These are phyloP conservation scores for Massariosphaeria phaeospora DNA, from an alignment of 495 filamentous ascomycete species.

Conservation along the genomic window DNA sequence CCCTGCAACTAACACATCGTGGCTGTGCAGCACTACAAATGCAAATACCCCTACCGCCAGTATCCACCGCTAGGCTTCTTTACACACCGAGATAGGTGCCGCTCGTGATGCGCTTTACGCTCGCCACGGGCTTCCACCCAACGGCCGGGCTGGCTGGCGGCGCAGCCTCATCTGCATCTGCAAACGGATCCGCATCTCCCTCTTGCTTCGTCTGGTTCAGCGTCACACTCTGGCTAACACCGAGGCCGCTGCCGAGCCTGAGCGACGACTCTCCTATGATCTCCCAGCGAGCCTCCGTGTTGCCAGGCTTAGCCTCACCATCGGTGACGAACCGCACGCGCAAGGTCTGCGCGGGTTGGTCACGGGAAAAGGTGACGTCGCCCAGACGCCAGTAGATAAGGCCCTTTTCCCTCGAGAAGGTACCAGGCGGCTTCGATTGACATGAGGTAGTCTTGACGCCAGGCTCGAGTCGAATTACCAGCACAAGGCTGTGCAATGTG, in stretches of 20 bases:
- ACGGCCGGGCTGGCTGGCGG: conserved; percentile 40
- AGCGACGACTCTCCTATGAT: conserved; percentile 51
- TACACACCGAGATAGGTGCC: conserved; percentile 44
- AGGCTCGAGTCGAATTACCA: conserved; percentile 70
- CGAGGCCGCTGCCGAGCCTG: conserved; percentile 55
- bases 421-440: conserved; percentile 69
- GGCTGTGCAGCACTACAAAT: too few species aligned
- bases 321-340: conserved; percentile 79
- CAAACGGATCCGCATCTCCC: conserved; percentile 59
- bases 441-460: conserved; percentile 55
- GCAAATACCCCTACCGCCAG: too few species aligned
- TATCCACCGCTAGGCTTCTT: background rate
- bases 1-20: too few species aligned
- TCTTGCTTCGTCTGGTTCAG: conserved; percentile 42
- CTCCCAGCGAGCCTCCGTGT: conserved; percentile 80
- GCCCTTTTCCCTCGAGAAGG: conserved; percentile 82
- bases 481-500: conserved; percentile 71
- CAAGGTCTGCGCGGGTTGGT: conserved; percentile 55
- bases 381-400: conserved; percentile 84
- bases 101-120: conserved; percentile 66
- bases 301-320: conserved; percentile 66
- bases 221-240: conserved; percentile 49
- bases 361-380: conserved; percentile 63
- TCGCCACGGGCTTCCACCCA: conserved; percentile 69
- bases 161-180: conserved; percentile 51